Conservation (phyloP, 306 rosid species). For the Cajanus cajan region DNA sequence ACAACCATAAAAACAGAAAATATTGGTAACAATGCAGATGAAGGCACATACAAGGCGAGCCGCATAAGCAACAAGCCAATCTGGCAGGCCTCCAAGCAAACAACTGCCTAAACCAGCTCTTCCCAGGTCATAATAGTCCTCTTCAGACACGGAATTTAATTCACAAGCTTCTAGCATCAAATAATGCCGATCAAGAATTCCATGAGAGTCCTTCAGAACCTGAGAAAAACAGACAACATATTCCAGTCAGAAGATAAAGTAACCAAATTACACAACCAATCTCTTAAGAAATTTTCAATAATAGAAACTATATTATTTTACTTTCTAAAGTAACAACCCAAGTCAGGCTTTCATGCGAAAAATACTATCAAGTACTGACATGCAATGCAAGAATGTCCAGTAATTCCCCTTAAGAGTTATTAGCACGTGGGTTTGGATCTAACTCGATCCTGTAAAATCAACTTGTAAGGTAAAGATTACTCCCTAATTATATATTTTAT, state of each 20-base stretch:
- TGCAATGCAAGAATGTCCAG: slow-evolving; percentile 11
- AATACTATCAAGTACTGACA: background rate
- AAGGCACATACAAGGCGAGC: slow-evolving; percentile 83
- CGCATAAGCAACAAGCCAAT: slow-evolving; percentile 93
- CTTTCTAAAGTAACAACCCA: slow-evolving; percentile 21
- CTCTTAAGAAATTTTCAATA: background rate
- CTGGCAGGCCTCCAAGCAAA: slow-evolving; percentile 94
- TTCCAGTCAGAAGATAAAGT: slow-evolving; percentile 32
- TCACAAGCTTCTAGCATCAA: slow-evolving; percentile 96
- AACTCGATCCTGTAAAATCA: too few relatives aligned
- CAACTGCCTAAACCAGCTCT: slow-evolving; percentile 99
- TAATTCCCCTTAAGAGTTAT: slow-evolving; percentile 1
- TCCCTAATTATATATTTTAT: too few relatives aligned
- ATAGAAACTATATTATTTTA: background rate
- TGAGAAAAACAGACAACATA: slow-evolving; percentile 28
- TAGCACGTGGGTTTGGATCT: too few relatives aligned
- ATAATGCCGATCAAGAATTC: slow-evolving; percentile 77
- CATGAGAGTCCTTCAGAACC: slow-evolving; percentile 96
- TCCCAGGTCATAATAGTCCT: slow-evolving; percentile 82
- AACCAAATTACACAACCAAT: background rate
- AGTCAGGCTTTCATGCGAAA: background rate
- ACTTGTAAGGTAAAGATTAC: too few relatives aligned
- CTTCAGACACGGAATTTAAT: slow-evolving; percentile 75
- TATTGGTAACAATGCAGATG: slow-evolving; percentile 13
- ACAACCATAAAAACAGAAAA: slow-evolving; percentile 1